Evolutionary conservation across 495 filamentous ascomycete genomes (phyloP).

Genomic region (Aspergillus hancockii): DNA sequence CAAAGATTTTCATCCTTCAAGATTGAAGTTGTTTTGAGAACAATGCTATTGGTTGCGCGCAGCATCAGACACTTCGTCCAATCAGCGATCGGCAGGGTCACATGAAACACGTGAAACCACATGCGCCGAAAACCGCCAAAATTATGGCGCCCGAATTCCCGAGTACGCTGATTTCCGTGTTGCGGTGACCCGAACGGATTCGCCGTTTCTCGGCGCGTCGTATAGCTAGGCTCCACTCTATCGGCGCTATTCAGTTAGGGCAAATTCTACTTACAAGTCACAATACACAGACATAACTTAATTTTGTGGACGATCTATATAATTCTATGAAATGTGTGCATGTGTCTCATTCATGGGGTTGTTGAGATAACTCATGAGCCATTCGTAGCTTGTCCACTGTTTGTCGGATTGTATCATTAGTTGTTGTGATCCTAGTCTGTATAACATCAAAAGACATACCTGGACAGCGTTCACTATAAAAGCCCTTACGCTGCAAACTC

Average conservation of each 20-base stretch:
- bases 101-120: conserved; percentile 25
- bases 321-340: conserved; percentile 2
- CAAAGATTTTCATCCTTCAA: background rate
- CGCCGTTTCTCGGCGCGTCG: conserved; percentile 35
- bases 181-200: conserved; percentile 27
- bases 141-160: conserved; percentile 8
- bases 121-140: conserved; percentile 40
- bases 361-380: conserved; percentile 61
- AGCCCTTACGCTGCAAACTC: conserved; percentile 75
- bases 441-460: conserved; percentile 35
- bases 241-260: conserved; percentile 16
- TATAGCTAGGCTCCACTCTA: conserved; percentile 23
- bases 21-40: conserved; percentile 13
- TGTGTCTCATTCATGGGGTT: conserved; percentile 14
- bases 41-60: conserved; percentile 19
- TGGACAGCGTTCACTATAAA: conserved; percentile 79
- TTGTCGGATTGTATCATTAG: conserved; percentile 19
- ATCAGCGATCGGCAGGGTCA: conserved; percentile 20
- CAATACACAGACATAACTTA: conserved; percentile 10
- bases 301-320: background rate
- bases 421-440: background rate
- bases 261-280: conserved; percentile 32
- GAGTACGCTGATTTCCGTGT: conserved; percentile 31
- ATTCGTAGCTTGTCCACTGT: conserved; percentile 85
- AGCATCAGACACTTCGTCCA: conserved; percentile 19